These are phyloP conservation scores for Pinus taeda DNA, from an alignment of 75 land plant genomes.

Conservation along the genomic window DNA sequence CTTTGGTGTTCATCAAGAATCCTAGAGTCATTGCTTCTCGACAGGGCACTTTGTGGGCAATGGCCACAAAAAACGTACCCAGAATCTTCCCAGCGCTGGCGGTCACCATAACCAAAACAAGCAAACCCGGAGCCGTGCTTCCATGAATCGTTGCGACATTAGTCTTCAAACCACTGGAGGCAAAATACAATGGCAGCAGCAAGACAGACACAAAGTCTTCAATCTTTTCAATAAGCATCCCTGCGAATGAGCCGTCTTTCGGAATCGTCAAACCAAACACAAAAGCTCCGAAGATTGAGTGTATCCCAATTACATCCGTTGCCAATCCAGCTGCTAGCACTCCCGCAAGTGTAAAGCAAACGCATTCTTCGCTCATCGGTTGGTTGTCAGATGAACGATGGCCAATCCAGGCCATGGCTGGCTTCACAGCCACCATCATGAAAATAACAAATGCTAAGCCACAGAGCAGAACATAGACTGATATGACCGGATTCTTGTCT, in stretches of 20 bases:
- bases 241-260: constrained; percentile 47
- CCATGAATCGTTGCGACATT: constrained; percentile 41
- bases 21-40: constrained; percentile 49
- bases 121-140: constrained; percentile 28
- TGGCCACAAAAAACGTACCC: constrained; percentile 40
- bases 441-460: constrained; percentile 41
- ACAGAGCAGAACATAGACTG: constrained; percentile 42
- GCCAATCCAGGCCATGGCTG: constrained; percentile 36
- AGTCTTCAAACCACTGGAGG: constrained; percentile 62
- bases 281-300: constrained; percentile 41
- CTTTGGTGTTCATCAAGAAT: constrained; percentile 73
- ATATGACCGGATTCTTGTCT: constrained; percentile 30
- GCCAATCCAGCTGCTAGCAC: constrained; percentile 48
- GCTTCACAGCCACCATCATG: constrained; percentile 42
- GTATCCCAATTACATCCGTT: constrained; percentile 49
- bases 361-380: constrained; percentile 38
- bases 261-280: constrained; percentile 53
- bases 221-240: constrained; percentile 42
- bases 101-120: constrained; percentile 37
- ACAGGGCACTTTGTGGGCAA: constrained; percentile 19
- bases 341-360: constrained; percentile 37
- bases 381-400: constrained; percentile 24
- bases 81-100: constrained; percentile 57
- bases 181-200: constrained; percentile 63
- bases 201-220: constrained; percentile 58